Percentiles rank a stretch among this genome's conserved stretches.
Evolutionary conservation across 805 yeast species (phyloP).

Genomic region (Sungouiella thailandica): DNA sequence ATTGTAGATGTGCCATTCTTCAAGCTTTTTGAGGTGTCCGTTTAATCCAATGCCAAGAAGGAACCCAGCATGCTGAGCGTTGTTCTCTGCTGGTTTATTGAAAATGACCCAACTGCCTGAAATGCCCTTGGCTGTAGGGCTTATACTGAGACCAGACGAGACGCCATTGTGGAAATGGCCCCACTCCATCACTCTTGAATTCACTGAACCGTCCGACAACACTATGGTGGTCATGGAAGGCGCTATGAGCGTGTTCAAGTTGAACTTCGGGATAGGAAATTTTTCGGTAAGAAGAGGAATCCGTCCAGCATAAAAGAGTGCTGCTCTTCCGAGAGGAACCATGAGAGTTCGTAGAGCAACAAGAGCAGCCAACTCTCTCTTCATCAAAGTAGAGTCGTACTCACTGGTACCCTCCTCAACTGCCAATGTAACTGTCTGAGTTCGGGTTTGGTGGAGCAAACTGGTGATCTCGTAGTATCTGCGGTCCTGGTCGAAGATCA

Average conservation of each 20-base stretch:
- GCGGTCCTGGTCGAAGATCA: constrained; percentile 73
- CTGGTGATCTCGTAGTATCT: constrained; percentile 73
- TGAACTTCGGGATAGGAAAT: constrained; percentile 72
- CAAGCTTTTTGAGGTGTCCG: constrained; percentile 77
- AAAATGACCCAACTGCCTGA: constrained; percentile 90
- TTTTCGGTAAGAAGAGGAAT: constrained; percentile 81
- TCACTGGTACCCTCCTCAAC: constrained; percentile 43
- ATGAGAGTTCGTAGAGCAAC: constrained; percentile 71
- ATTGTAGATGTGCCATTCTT: constrained; percentile 96
- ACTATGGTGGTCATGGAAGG: constrained; percentile 65
- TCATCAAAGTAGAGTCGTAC: constrained; percentile 49
- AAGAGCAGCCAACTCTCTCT: constrained; percentile 54
- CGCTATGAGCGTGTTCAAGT: constrained; percentile 57
- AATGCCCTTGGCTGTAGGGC: constrained; percentile 62
- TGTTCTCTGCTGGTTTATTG: constrained; percentile 65
- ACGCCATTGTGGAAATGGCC: constrained; percentile 92
- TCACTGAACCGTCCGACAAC: constrained; percentile 47
- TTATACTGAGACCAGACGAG: constrained; percentile 75
- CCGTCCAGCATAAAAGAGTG: constrained; percentile 61
- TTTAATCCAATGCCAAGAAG: constrained; percentile 86
- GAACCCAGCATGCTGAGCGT: constrained; percentile 91
- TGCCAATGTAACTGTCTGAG: constrained; percentile 48
- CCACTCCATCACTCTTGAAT: constrained; percentile 59
- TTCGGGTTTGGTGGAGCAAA: constrained; percentile 63
- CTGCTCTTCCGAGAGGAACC: constrained; percentile 74